Evolutionary conservation across 2,329 filamentous ascomycete species (phyloP).

Genomic region (Claviceps arundinis): DNA sequence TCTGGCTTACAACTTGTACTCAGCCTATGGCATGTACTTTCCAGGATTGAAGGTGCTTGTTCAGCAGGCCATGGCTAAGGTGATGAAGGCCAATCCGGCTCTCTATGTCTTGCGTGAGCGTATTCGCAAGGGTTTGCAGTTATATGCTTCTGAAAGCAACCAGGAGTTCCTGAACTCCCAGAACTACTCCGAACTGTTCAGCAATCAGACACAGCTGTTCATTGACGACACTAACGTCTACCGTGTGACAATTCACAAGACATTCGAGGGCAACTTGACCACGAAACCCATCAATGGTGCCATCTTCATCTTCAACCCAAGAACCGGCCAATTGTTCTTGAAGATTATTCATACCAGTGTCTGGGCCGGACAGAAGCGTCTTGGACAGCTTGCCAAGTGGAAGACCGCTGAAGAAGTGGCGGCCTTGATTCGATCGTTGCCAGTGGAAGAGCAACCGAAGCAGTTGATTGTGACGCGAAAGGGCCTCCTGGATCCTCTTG

Average conservation of each 20-base stretch:
- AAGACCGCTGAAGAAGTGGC: slow-evolving; percentile 99
- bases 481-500: slow-evolving; percentile 88
- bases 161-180: slow-evolving; percentile 99
- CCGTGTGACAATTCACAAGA: slow-evolving; percentile 98
- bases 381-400: slow-evolving; percentile 97
- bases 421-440: slow-evolving; percentile 85
- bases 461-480: slow-evolving; percentile 97
- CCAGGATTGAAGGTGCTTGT: slow-evolving; percentile 88
- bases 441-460: slow-evolving; percentile 96
- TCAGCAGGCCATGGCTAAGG: slow-evolving; percentile 98
- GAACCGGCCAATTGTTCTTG: slow-evolving; percentile 91
- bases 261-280: slow-evolving; percentile 95
- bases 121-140: slow-evolving; percentile 93
- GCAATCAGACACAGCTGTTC: slow-evolving; percentile 96
- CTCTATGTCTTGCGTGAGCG: slow-evolving; percentile 93
- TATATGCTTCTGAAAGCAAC: slow-evolving; percentile 97
- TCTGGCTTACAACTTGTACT: slow-evolving; percentile 95
- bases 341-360: slow-evolving; percentile 99
- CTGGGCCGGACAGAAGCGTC: slow-evolving; percentile 97
- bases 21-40: slow-evolving; percentile 97
- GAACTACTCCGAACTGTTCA: slow-evolving; percentile 98
- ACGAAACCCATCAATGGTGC: slow-evolving; percentile 99
- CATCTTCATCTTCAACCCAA: slow-evolving; percentile 99
- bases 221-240: slow-evolving; percentile 99
- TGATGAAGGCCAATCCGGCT: slow-evolving; percentile 98